Evolutionary conservation across 768 basidiomycete genomes (phyloP), one percentile per base, ranked within the genome.

Genomic region (Termitomyces sp.): DNA sequence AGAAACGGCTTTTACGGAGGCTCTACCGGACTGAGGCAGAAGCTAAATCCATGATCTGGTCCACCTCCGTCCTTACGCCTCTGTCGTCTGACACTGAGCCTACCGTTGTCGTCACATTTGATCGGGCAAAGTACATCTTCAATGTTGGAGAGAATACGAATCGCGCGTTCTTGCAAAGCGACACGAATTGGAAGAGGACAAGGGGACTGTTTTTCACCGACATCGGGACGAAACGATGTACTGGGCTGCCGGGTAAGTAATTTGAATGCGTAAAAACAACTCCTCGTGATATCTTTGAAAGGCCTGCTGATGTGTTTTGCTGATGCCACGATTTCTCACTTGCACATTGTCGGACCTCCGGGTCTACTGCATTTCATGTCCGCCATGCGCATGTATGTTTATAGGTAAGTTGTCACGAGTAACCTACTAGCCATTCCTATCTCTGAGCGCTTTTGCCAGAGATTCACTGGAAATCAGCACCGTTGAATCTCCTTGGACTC

Each of bases 141-240:
- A 95, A 95, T 70, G 84, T 79, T 19, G 87, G 91, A 8, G 94
- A 97, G 70, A 89, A 88, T 57, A 85, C 88, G 1, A 86, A 84
- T 42, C 76, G 95, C 35, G 74, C 88, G 0, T 89, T 89, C 66
- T 71, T 86, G 16, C 88, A 94, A 72, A 83, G 83, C 57, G 75
- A 74, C 60, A 73, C 80, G 44, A 83, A 82, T 48, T 82, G 90
- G 80, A 83, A 79, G 66, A 88, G 83, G 62, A 77, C 89, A 5
- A 79, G 77, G 37, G 86, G 78, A 1, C 57, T 96, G 9, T 95
- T 97, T 70, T 73, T 94, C 60, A 89, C 86, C 1, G 81, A 84
- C 42, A 72, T 85, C 0, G 77, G 80, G 27, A 79, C 84, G 14
- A 81, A 87, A 57, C 78, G 87, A 59, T 75, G 79, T 14, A 81